Evolutionary conservation across 139 green algal genomes (phyloP), one percentile per base, ranked within the genome.

Genomic region (Picochlorum sp.): DNA sequence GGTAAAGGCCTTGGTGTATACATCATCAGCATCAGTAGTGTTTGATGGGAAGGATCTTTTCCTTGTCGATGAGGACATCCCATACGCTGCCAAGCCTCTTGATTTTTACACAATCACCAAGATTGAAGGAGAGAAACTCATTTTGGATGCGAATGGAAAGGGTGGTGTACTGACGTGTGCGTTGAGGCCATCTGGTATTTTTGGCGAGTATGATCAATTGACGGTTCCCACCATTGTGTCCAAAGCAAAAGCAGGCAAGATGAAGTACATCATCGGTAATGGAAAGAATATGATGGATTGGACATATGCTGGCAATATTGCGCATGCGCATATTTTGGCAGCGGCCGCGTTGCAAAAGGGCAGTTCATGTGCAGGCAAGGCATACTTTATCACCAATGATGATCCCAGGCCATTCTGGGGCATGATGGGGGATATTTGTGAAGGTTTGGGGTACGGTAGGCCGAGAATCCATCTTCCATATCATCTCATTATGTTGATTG

Each of bases 81-180:
- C 81, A 1, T 96, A 96, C 59, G 85, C 89, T 0, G 14, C 54
- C 31, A 59, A 63, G 7, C 85, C 83, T 50, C 80, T 92, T 62
- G 89, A 96, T 65, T 90, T 86, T 72, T 96, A 96, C 79, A 93
- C 89, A 3, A 38, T 75, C 34, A 96, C 85, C 45, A 95, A 95
- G 69, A 60, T 63, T 10, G 62, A 71, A 26, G 72, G 59, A 9
- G 89, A 96, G 79, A 77, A 83, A 67, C 34, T 92, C 13, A 77
- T 92, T 11, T 80, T 96, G 57, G 74, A 63, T 5, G 85, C 85
- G 16, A 90, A 87, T 66, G 82, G 82, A 10, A 57, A 63, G 24
- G 73, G 65, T 20, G 72, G 59, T 31, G 59, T 95, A 52, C 65
- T 72, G 15, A 89, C 83, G 0, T 68, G 74, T 3, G 84, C 89